phyloP scores from a whole-genome alignment of 2,329 filamentous ascomycete species.

The Exserohilum turcica region DNA sequence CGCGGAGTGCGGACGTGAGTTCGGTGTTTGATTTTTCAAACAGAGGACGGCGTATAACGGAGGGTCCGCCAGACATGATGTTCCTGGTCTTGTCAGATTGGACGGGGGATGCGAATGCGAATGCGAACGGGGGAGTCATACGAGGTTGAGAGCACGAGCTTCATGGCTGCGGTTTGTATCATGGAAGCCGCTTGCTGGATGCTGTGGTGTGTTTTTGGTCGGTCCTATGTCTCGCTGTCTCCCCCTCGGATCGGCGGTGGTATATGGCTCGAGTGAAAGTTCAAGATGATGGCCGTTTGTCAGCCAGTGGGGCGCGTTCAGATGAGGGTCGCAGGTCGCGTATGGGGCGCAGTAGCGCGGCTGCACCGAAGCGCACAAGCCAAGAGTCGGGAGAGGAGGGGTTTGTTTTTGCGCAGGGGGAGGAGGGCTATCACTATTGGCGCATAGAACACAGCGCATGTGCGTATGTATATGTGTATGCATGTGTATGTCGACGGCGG shows the following conservation, averaged over 20 bases:
- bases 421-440: neutral
- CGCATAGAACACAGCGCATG: neutral
- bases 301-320: constrained; percentile 22
- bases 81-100: constrained; percentile 70
- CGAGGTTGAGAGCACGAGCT: constrained; percentile 85
- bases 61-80: constrained; percentile 82
- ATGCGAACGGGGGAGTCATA: constrained; percentile 54
- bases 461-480: neutral
- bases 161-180: constrained; percentile 60
- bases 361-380: neutral
- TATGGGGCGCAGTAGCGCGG: neutral
- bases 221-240: neutral
- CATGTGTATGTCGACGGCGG: neutral
- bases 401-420: neutral
- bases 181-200: neutral
- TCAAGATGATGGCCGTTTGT: constrained; percentile 22
- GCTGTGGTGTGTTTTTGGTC: neutral
- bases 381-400: neutral
- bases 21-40: constrained; percentile 89
- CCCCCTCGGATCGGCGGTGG: neutral
- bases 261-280: neutral
- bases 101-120: constrained; percentile 1
- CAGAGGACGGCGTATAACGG: constrained; percentile 78
- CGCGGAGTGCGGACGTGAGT: constrained; percentile 83
- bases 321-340: constrained; percentile 6